These are phyloP conservation scores for Phytopythium litorale DNA, from an alignment of 352 stramenopile genomes.

Conservation along the genomic window DNA sequence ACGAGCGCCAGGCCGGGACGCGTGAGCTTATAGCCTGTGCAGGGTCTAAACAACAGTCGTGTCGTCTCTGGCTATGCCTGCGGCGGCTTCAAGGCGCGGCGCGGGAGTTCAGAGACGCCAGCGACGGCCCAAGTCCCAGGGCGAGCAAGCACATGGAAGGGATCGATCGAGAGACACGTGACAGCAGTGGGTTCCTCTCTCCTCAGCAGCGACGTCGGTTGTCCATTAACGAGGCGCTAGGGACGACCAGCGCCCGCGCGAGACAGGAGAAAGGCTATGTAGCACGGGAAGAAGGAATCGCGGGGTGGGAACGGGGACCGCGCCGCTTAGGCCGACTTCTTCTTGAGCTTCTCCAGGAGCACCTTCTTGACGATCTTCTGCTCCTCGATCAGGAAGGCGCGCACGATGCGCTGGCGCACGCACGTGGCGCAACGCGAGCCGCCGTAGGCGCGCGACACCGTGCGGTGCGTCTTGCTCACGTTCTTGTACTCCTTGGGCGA, in stretches of 20 bases:
- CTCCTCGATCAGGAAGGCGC: slow-evolving; percentile 99
- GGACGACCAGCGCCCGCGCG: neutral
- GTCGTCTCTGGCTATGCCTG: too few relatives aligned
- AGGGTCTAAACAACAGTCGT: too few relatives aligned
- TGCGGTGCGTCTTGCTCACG: slow-evolving; percentile 89
- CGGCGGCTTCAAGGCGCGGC: too few relatives aligned
- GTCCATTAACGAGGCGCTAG: slow-evolving; percentile 2
- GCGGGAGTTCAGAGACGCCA: too few relatives aligned
- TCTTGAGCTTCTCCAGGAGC: slow-evolving; percentile 93
- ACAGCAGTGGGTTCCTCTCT: slow-evolving; percentile 5
- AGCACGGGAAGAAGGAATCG: slow-evolving; percentile 15
- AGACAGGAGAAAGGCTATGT: slow-evolving; percentile 1
- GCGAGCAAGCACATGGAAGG: neutral
- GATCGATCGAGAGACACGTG: neutral
- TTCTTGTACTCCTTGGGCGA: slow-evolving; percentile 75
- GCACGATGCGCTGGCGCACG: slow-evolving; percentile 95
- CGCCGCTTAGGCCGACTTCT: slow-evolving; percentile 65
- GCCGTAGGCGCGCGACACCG: slow-evolving; percentile 96
- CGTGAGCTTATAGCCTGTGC: too few relatives aligned
- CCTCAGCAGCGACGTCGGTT: slow-evolving; percentile 5
- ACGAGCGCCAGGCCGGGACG: too few relatives aligned
- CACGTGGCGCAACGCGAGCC: slow-evolving; percentile 92
- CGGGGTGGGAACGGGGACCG: neutral
- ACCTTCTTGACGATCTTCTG: slow-evolving; percentile 99
- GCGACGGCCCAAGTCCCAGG: too few relatives aligned